These are phyloP conservation scores for Climacium dendroides DNA, from an alignment of 225 moss, liverwort and hornwort genomes.

Conservation along the genomic window DNA sequence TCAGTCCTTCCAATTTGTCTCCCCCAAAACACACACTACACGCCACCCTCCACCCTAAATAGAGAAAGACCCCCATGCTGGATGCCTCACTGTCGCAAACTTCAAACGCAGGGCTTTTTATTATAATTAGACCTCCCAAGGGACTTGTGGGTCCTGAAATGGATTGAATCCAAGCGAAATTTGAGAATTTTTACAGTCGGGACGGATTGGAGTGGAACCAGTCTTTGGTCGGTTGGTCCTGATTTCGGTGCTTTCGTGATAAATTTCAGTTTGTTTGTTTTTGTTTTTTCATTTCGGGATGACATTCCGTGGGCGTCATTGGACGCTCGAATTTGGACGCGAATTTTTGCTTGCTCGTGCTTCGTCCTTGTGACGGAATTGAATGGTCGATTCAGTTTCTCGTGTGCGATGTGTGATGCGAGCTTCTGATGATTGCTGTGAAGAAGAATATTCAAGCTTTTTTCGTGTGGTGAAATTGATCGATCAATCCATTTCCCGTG, in stretches of 20 bases:
- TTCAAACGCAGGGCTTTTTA: no score
- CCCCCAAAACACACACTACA: neutral
- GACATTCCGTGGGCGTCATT: neutral
- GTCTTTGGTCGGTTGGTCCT: neutral
- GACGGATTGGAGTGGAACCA: neutral
- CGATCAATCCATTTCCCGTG: neutral
- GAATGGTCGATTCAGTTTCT: neutral
- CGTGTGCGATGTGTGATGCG: neutral
- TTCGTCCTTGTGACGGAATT: neutral
- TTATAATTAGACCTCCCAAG: neutral
- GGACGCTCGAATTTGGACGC: no score
- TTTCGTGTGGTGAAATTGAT: no score
- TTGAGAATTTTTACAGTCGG: neutral
- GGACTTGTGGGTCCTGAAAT: neutral
- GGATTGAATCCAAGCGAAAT: neutral
- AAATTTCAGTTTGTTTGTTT: neutral
- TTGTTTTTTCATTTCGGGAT: neutral
- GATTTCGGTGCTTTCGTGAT: neutral
- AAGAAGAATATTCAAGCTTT: neutral
- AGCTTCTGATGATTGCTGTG: neutral
- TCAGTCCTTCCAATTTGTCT: neutral
- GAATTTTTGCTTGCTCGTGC: neutral
- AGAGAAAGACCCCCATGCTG: neutral
- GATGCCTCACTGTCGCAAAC: neutral
- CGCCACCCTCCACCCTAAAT: neutral